These are phyloP conservation scores for Pseudopyricularia javanii DNA, from an alignment of 2,329 filamentous ascomycete genomes.

Conservation along the genomic window DNA sequence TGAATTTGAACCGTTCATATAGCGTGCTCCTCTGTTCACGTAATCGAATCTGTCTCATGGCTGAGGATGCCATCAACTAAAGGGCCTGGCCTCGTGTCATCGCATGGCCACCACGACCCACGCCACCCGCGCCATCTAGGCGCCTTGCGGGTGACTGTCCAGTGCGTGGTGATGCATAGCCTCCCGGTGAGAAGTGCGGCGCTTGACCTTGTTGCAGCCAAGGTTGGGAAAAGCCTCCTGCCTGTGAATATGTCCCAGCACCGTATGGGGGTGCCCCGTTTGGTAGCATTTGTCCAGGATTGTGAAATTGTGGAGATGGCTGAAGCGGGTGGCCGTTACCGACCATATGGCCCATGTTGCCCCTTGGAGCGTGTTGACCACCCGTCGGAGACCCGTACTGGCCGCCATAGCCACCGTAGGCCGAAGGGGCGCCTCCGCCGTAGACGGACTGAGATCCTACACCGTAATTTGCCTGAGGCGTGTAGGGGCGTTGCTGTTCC, in stretches of 20 bases:
- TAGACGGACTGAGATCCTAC: neutral
- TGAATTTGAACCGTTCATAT: neutral
- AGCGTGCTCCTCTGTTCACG: neutral
- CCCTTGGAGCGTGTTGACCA: conserved; percentile 3
- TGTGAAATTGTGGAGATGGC: neutral
- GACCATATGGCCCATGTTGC: conserved; percentile 7
- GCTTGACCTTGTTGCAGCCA: conserved; percentile 7
- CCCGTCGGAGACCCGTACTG: conserved; percentile 5
- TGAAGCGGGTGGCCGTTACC: conserved; percentile 9
- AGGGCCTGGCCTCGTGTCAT: conserved; percentile 18
- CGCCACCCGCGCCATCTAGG: conserved; percentile 6
- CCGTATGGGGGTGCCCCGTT: neutral
- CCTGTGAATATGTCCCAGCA: conserved; percentile 4
- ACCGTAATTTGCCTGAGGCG: conserved; percentile 6
- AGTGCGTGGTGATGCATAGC: conserved; percentile 7
- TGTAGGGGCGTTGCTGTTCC: conserved; percentile 17
- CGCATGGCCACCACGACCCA: conserved; percentile 12
- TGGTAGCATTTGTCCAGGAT: neutral
- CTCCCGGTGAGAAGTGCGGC: conserved; percentile 9
- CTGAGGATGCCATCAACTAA: conserved; percentile 8
- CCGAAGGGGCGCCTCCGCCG: conserved; percentile 9
- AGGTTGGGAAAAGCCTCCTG: conserved; percentile 3
- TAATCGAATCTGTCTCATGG: neutral
- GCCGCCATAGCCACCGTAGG: conserved; percentile 9
- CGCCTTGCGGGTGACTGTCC: conserved; percentile 12